These are phyloP conservation scores for Inga laurina DNA, from an alignment of 306 rosid species.

Conservation along the genomic window DNA sequence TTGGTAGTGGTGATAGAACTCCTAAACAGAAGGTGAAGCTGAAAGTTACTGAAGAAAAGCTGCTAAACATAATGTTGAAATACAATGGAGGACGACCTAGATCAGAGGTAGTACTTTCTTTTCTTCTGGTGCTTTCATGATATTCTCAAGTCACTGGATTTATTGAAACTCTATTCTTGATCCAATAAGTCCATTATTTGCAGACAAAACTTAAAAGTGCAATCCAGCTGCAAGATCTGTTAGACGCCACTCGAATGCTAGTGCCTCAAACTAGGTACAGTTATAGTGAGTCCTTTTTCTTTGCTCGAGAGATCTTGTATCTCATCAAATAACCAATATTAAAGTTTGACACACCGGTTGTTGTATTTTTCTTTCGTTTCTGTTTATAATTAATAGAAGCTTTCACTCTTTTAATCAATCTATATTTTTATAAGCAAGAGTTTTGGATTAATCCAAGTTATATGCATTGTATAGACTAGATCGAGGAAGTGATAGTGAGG, in stretches of 20 bases:
- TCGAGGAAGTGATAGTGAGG: slow-evolving; percentile 88
- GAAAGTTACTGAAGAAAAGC: slow-evolving; percentile 93
- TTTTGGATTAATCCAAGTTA: slow-evolving; percentile 27
- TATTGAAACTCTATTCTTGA: slow-evolving; percentile 25
- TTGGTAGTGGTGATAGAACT: slow-evolving; percentile 96
- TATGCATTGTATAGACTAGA: slow-evolving; percentile 65
- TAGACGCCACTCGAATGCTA: slow-evolving; percentile 94
- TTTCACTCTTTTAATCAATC: background rate
- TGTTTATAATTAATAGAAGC: slow-evolving; percentile 16
- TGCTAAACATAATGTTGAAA: slow-evolving; percentile 83
- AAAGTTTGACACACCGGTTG: background rate
- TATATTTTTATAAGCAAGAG: slow-evolving; percentile 24
- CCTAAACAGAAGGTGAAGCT: slow-evolving; percentile 98
- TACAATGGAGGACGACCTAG: slow-evolving; percentile 96
- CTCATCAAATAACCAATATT: background rate
- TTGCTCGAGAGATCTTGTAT: background rate
- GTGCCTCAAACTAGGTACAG: slow-evolving; percentile 90
- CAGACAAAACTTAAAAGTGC: slow-evolving; percentile 99
- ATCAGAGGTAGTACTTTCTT: slow-evolving; percentile 60
- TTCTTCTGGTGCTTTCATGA: slow-evolving; percentile 22
- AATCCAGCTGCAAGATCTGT: slow-evolving; percentile 91
- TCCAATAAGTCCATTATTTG: slow-evolving; percentile 35
- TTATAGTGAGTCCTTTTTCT: background rate
- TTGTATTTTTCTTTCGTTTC: slow-evolving; percentile 10
- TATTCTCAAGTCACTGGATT: slow-evolving; percentile 24